These are phyloP conservation scores for Pseudopithomyces maydicus DNA, from an alignment of 2,329 filamentous ascomycete genomes.

Conservation along the genomic window DNA sequence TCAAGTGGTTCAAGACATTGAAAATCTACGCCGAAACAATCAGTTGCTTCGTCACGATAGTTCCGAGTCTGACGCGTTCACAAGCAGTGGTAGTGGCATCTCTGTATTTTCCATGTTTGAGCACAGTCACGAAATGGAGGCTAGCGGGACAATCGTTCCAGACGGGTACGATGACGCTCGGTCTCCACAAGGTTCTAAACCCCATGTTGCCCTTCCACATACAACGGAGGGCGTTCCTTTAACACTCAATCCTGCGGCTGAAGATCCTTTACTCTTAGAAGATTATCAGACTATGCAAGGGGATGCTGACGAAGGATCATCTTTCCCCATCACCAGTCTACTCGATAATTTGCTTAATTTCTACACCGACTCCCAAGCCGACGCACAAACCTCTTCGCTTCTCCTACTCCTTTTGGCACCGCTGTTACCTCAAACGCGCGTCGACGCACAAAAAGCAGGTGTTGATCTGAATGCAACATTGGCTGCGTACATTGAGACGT, in stretches of 20 bases:
- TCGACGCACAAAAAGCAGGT: constrained; percentile 30
- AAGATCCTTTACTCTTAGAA: constrained; percentile 38
- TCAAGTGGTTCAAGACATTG: constrained; percentile 43
- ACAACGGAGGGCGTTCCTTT: constrained; percentile 31
- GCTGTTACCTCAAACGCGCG: constrained; percentile 50
- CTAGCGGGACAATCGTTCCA: constrained; percentile 49
- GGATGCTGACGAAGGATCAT: constrained; percentile 38
- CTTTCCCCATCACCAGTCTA: constrained; percentile 50
- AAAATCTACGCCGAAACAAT: constrained; percentile 46
- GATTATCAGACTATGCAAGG: constrained; percentile 44
- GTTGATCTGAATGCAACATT: constrained; percentile 38
- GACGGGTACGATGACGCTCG: constrained; percentile 32
- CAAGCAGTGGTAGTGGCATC: constrained; percentile 36
- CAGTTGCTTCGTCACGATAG: constrained; percentile 47
- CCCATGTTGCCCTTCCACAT: constrained; percentile 19
- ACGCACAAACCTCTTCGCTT: constrained; percentile 54
- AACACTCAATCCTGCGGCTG: constrained; percentile 27
- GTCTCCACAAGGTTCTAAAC: constrained; percentile 30
- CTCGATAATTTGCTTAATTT: constrained; percentile 49
- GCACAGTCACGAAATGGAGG: constrained; percentile 44
- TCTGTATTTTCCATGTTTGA: constrained; percentile 31
- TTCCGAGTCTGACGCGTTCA: constrained; percentile 45
- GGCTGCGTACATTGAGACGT: constrained; percentile 46
- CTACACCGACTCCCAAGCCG: constrained; percentile 47
- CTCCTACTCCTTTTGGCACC: constrained; percentile 54